Base-by-base conservation (phyloP, 2,329 filamentous ascomycete genomes). In the Diaporthe longicolla region DNA sequence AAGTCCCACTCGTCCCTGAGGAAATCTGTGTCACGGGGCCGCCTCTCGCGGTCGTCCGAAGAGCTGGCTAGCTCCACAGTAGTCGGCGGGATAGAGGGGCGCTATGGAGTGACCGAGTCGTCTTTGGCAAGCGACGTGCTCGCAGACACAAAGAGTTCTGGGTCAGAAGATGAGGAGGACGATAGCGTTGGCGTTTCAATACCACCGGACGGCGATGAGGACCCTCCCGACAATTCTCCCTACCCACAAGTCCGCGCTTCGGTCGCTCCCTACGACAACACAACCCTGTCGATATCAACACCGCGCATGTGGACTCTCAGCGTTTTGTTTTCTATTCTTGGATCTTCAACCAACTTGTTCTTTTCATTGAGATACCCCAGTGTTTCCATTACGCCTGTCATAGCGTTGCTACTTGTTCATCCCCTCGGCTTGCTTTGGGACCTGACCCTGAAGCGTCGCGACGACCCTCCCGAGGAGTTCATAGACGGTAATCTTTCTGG, bases 281-380 rank as follows among this genome's bases (percentile, higher is more conserved):
- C 89, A 21, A 88, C 90, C 4, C 84, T 96, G n/a, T 96, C 94
- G 11, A 95, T 97, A 80, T 95, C 94, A 82, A 96, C 94, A 7
- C 94, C 94, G 50, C 93, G 94, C 71, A 97, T 97, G 94, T 97
- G 94, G 94, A 87, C 87, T 43, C 83, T 97, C 24, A 95, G 94
- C n/a, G 88, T 94, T 48, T 80, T 97, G 13, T 97, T 97, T 82
- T 92, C 94, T 11, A 87, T 97, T 50, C 89, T 95, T 52, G 94
- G 94, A 75, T 96, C 94, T 61, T 93, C 93, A 2, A 95, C 93
- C 48, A 97, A 97, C 82, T 85, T 97, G 54, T 97, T 97, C 85
- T 97, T 97, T 86, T 95, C 94, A 48, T 86, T 97, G 81, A 90
- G 95, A 89, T 97, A 97, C 87, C 95, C 95, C 37, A 97, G 94